These are phyloP conservation scores for Mortierella sp. DNA, from an alignment of 371 early-diverging fungal genomes.

Conservation along the genomic window DNA sequence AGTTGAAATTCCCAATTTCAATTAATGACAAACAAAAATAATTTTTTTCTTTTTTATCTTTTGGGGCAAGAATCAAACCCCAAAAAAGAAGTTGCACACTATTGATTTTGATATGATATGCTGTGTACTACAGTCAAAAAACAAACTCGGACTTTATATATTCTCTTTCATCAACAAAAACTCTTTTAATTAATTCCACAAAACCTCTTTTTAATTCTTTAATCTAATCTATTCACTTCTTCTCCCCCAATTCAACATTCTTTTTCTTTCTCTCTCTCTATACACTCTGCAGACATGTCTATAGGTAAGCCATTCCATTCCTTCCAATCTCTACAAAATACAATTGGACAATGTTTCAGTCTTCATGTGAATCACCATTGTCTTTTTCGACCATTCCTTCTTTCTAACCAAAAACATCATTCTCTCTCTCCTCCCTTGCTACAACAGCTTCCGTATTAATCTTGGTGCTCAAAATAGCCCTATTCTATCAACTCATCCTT, in stretches of 20 bases:
- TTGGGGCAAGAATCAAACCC: neutral
- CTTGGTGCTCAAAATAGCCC: constrained; percentile 17
- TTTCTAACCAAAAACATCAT: neutral
- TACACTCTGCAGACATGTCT: neutral
- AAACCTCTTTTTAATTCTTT: neutral
- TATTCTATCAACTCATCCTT: constrained; percentile 24
- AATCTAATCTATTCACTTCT: neutral
- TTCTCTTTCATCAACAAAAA: neutral
- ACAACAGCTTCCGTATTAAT: neutral
- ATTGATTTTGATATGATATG: neutral
- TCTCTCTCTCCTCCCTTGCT: neutral
- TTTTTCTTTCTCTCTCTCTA: constrained; percentile 4
- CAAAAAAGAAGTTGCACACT: neutral
- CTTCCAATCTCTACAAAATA: neutral
- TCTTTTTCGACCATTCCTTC: neutral
- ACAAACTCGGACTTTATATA: too few species aligned
- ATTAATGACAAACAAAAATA: neutral
- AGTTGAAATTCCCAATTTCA: too few species aligned
- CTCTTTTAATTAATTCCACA: neutral
- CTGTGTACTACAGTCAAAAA: neutral
- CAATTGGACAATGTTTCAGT: too few species aligned
- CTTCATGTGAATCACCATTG: neutral
- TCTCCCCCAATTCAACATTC: too few species aligned
- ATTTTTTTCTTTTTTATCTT: neutral
- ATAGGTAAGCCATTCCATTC: constrained; percentile 1